Evolutionary conservation across 192 early-diverging fungal genomes (phyloP).

Genomic region (Backusella mclennaniae): DNA sequence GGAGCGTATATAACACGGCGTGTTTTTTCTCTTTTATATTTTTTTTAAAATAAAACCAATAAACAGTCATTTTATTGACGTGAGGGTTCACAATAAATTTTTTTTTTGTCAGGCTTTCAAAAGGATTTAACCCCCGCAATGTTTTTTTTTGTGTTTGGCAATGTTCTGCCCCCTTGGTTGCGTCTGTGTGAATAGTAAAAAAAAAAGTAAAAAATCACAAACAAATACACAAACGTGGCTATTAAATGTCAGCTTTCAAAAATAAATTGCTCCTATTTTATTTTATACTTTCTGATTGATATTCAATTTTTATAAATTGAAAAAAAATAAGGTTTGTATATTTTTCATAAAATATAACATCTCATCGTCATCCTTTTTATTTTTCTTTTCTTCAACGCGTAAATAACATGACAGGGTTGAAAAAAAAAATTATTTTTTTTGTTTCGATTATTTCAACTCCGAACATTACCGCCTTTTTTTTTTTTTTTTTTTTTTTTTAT

Average conservation of each 20-base stretch:
- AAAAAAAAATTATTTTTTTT: conserved; percentile 4
- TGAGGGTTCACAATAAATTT: neutral
- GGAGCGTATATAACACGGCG: neutral
- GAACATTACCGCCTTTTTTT: neutral
- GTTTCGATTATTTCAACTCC: neutral
- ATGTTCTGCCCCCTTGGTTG: neutral
- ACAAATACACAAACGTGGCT: conserved; percentile 3
- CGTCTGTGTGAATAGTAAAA: neutral
- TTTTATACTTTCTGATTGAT: neutral
- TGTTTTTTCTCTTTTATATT: neutral
- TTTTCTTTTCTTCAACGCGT: neutral
- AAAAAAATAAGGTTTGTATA: neutral
- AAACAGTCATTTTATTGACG: neutral
- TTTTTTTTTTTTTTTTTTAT: conserved; percentile 1
- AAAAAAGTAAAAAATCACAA: neutral
- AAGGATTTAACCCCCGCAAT: neutral
- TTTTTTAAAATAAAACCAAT: neutral
- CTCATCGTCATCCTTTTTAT: neutral
- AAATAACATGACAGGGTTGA: too few species aligned
- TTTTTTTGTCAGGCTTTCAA: neutral
- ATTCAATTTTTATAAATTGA: neutral
- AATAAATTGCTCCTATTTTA: conserved; percentile 13
- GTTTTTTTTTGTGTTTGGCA: neutral
- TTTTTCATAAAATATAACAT: neutral
- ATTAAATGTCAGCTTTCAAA: conserved; percentile 15